These are phyloP conservation scores for Megacollybia platyphylla DNA, from an alignment of 1,284 basidiomycete genomes.

Conservation along the genomic window DNA sequence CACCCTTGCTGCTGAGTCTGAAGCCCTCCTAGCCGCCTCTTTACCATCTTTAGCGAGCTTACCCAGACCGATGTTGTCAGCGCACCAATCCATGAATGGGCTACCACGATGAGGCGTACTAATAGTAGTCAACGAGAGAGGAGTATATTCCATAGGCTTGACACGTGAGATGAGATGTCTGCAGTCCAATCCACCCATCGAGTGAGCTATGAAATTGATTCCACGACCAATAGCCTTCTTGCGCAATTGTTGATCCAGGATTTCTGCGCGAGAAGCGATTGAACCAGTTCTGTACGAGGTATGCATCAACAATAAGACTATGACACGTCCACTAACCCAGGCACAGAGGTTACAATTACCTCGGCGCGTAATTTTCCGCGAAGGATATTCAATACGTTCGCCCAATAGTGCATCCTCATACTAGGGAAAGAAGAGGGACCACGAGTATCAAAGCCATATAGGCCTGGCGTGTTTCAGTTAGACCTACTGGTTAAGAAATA, in stretches of 20 bases:
- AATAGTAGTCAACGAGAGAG: constrained; percentile 82
- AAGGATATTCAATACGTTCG: constrained; percentile 75
- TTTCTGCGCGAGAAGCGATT: constrained; percentile 72
- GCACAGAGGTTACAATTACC: constrained; percentile 92
- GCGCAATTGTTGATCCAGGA: constrained; percentile 67
- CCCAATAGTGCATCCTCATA: constrained; percentile 92
- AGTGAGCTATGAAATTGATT: constrained; percentile 91
- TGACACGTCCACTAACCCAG: constrained; percentile 50
- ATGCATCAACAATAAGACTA: background rate
- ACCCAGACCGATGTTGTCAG: constrained; percentile 80
- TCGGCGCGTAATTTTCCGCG: constrained; percentile 80
- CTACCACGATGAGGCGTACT: constrained; percentile 93
- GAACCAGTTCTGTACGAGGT: constrained; percentile 71
- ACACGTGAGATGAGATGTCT: constrained; percentile 84
- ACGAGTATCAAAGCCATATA: constrained; percentile 91
- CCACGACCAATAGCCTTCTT: constrained; percentile 56
- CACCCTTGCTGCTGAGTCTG: constrained; percentile 5
- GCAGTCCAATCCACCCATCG: constrained; percentile 95
- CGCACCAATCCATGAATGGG: constrained; percentile 99
- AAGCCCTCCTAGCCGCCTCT: constrained; percentile 10
- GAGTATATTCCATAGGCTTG: constrained; percentile 73
- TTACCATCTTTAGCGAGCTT: constrained; percentile 29
- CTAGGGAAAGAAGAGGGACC: constrained; percentile 67
- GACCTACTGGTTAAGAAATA: constrained; percentile 3
- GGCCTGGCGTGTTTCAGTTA: constrained; percentile 33